phyloP scores from a whole-genome alignment of 176 grass and related monocot species.

The Pontederia paniculata region DNA sequence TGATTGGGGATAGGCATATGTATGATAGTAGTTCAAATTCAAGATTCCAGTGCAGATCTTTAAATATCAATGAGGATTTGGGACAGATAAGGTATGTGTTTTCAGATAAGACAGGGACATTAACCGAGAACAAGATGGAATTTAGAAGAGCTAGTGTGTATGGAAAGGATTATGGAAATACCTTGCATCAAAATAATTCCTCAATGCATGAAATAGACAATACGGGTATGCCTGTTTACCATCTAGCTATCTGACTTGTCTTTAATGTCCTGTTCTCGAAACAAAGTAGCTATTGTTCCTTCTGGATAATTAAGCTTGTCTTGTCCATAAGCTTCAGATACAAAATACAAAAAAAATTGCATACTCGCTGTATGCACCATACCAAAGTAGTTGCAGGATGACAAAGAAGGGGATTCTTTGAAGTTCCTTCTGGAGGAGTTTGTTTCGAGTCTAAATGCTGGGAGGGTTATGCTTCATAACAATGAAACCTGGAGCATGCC shows the following conservation, averaged over 20 bases:
- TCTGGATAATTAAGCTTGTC: constrained; percentile 7
- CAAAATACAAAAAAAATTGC: no score
- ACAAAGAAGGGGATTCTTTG: no score
- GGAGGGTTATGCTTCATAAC: no score
- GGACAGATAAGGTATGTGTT: constrained; percentile 90
- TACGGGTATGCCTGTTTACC: constrained; percentile 53
- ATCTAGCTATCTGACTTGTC: constrained; percentile 6
- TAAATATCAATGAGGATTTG: constrained; percentile 94
- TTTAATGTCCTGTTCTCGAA: neutral
- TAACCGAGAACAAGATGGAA: constrained; percentile 94
- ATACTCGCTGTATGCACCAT: no score
- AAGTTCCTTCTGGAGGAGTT: no score
- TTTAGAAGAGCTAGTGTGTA: constrained; percentile 81
- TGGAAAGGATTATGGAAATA: constrained; percentile 65
- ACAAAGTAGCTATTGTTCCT: no score
- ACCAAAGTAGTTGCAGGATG: no score
- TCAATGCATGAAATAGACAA: constrained; percentile 49
- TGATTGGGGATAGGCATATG: constrained; percentile 86
- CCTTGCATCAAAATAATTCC: constrained; percentile 41
- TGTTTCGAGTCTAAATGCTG: no score
- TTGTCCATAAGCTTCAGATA: neutral
- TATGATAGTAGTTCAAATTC: constrained; percentile 81
- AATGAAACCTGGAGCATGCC: no score
- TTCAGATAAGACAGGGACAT: constrained; percentile 87
- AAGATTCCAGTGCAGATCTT: constrained; percentile 90